phyloP scores from a whole-genome alignment of 1,284 basidiomycete species.

The Testicularia cyperi region DNA sequence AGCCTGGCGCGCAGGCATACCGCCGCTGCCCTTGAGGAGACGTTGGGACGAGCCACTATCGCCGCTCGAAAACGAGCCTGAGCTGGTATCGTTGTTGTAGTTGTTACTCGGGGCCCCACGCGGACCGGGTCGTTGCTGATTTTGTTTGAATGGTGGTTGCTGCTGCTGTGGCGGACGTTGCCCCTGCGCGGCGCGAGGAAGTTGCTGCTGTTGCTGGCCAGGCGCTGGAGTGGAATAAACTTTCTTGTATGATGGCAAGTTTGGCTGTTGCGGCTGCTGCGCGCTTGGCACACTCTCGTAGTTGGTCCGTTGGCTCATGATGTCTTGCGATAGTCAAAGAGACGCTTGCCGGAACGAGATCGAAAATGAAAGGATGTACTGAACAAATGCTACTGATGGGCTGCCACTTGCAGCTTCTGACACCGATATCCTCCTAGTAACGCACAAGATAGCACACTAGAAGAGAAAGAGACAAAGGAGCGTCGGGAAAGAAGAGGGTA shows the following conservation, averaged over 20 bases:
- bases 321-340: no score
- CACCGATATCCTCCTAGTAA: no score
- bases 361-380: no score
- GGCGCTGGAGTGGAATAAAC: slow-evolving; percentile 15
- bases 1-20: background rate
- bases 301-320: slow-evolving; percentile 11
- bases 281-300: slow-evolving; percentile 13
- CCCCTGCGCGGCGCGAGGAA: background rate
- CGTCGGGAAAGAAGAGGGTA: no score
- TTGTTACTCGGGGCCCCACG: slow-evolving; percentile 3
- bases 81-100: slow-evolving; percentile 4
- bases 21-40: slow-evolving; percentile 4
- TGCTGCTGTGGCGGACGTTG: background rate
- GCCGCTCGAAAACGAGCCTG: slow-evolving; percentile 26
- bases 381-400: no score
- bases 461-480: no score
- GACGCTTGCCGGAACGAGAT: no score
- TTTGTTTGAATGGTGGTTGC: background rate
- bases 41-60: slow-evolving; percentile 19
- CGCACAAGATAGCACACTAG: no score
- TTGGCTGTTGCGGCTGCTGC: slow-evolving; percentile 3
- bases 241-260: slow-evolving; percentile 29
- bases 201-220: background rate
- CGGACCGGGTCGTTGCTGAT: slow-evolving; percentile 7
- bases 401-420: no score